Base-by-base conservation (phyloP, 257 asterid genomes). In the Scutellaria galericulata region DNA sequence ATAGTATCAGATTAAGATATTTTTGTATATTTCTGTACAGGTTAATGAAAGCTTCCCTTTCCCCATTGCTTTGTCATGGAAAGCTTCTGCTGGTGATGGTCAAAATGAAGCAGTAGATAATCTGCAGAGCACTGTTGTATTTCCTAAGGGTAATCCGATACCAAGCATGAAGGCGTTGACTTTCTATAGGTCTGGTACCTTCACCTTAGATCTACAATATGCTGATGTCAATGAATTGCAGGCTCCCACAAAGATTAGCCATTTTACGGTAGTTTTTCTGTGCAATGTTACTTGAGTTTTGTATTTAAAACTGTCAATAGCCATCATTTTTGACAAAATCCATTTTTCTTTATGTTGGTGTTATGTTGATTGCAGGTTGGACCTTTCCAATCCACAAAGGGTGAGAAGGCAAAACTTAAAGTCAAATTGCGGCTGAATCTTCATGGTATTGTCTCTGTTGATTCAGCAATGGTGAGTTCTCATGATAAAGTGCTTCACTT, bases 121-220 rank as follows among this genome's bases (percentile, higher is more conserved):
- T 68, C 85, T 81, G 65, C 97, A 93, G 79, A 90, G 86, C 79
- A 85, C 94, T 3, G 69, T 90, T 45, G 96, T 93, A 39, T 93
- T 93, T 68, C 93, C 96, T 5, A 93, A 93, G 83, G 97, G 97
- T 24, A 93, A 93, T 76, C 87, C 95, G 0, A 84, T 90, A 61
- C 97, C 98, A 55, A 93, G 98, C 74, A 82, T 89, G 80, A 93
- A 93, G 86, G 97, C 96, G 14, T 80, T 90, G 82, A 93, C 98
- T 24, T 90, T 93, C 83, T 89, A 85, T 77, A 78, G 94, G 78
- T 76, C 98, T 60, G 86, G 83, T 22, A 87, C 96, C 10, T 93
- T 90, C 79, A 57, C 90, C 1, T 51, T 87, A 44, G 97, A 89
- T 81, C 87, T 87, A 5, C 91, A 82, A 54, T 93, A 89, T 84